Conservation (phyloP, 2,329 filamentous ascomycete species). For the Trichoderma sp. region DNA sequence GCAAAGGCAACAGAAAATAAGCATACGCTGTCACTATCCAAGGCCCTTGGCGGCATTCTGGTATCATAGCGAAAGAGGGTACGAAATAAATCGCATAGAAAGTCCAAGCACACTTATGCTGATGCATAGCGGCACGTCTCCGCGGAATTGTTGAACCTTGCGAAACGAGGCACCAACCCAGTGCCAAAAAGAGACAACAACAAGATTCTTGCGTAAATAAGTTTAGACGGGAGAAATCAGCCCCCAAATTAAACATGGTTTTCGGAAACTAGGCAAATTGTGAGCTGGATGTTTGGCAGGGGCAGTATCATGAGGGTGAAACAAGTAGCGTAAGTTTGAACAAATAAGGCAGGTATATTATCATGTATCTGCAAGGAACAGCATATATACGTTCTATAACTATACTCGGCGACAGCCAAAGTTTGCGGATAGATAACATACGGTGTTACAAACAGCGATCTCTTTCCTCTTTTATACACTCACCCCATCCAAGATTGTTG, state of each 20-base stretch:
- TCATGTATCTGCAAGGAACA: neutral
- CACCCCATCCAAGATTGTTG: neutral
- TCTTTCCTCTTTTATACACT: constrained; percentile 4
- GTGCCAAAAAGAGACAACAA: neutral
- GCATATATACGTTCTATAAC: neutral
- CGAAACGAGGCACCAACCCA: neutral
- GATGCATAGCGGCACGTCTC: neutral
- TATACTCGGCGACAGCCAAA: too few species aligned
- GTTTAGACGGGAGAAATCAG: neutral
- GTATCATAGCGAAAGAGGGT: neutral
- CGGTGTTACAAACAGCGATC: neutral
- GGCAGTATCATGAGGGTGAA: neutral
- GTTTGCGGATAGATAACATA: neutral
- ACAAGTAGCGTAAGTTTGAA: neutral
- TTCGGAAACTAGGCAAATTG: neutral
- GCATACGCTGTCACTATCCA: neutral
- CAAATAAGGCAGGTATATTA: neutral
- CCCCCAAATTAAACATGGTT: neutral
- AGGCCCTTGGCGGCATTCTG: neutral
- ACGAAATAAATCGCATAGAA: neutral
- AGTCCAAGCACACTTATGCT: neutral
- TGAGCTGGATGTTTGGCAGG: neutral
- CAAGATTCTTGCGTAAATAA: neutral
- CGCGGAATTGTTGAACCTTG: neutral
- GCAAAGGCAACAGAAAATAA: neutral